phyloP scores from a whole-genome alignment of 495 filamentous ascomycete genomes.

The Hypoxylon trugodes region DNA sequence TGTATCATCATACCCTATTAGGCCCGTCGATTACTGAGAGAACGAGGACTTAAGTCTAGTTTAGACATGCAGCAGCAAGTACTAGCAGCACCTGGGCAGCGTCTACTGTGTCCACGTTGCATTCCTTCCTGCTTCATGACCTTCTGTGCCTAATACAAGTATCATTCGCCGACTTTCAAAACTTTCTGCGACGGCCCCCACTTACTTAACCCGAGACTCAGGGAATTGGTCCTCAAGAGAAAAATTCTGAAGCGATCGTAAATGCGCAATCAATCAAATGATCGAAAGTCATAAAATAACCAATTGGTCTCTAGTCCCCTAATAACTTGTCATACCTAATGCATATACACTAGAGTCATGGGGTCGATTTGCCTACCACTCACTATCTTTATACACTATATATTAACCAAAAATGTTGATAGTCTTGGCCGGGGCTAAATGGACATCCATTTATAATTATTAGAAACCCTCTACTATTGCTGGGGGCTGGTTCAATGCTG shows the following conservation, averaged over 20 bases:
- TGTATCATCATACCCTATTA: constrained; percentile 35
- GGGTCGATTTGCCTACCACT: not conserved
- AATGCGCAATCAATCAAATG: not conserved
- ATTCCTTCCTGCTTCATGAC: constrained; percentile 27
- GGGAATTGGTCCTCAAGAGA: constrained; percentile 6
- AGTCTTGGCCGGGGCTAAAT: constrained; percentile 37
- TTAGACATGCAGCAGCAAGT: constrained; percentile 29
- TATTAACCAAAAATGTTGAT: constrained; percentile 29
- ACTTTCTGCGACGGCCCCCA: constrained; percentile 28
- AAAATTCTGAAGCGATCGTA: not conserved
- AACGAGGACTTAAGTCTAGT: constrained; percentile 28
- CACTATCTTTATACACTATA: no score
- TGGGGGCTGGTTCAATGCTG: constrained; percentile 19
- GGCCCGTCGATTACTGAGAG: constrained; percentile 30
- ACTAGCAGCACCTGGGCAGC: constrained; percentile 2
- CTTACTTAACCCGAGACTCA: constrained; percentile 30
- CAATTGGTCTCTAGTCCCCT: constrained; percentile 1
- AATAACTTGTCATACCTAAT: not conserved
- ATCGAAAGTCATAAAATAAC: not conserved
- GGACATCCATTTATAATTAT: constrained; percentile 33
- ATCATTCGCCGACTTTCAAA: constrained; percentile 28
- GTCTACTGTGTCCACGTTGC: constrained; percentile 35
- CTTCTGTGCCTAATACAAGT: constrained; percentile 7
- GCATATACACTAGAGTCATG: not conserved
- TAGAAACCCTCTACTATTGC: constrained; percentile 29